These are phyloP conservation scores for Geranium brycei DNA, from an alignment of 345 rosid genomes.

Conservation along the genomic window DNA sequence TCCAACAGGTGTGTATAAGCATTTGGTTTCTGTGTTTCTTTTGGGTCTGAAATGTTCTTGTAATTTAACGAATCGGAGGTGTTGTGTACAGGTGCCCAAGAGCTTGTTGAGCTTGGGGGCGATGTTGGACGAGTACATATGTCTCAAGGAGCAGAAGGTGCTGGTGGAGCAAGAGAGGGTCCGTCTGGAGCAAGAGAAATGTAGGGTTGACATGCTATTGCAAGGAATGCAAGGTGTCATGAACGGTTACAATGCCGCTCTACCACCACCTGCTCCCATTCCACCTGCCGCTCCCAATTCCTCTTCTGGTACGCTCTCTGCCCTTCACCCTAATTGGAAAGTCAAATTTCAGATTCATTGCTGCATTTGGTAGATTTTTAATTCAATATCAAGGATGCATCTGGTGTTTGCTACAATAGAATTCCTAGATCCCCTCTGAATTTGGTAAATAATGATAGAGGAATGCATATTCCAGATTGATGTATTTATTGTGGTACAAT, in stretches of 20 bases:
- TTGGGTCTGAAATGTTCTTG: background rate
- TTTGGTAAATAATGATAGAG: constrained; percentile 1
- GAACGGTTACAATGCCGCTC: constrained; percentile 44
- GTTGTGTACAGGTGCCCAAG: constrained; percentile 41
- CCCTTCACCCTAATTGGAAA: background rate
- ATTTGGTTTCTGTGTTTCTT: background rate
- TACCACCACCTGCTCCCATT: constrained; percentile 21
- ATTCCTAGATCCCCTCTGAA: background rate
- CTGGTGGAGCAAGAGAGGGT: constrained; percentile 47
- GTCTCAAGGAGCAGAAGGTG: constrained; percentile 56
- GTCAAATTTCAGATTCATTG: background rate
- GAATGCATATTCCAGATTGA: too few relatives aligned
- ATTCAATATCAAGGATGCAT: background rate
- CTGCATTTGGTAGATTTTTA: background rate
- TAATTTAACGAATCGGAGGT: background rate
- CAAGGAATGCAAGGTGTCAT: constrained; percentile 65
- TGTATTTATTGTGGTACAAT: too few relatives aligned
- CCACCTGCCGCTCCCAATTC: background rate
- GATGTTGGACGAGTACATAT: constrained; percentile 56
- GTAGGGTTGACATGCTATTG: constrained; percentile 50
- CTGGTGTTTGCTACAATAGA: background rate
- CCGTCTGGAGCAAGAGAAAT: constrained; percentile 48
- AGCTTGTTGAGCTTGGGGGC: constrained; percentile 57
- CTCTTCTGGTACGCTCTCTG: constrained; percentile 10
- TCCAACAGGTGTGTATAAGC: constrained; percentile 44